Base-by-base conservation (phyloP, 106 monocot species). In the Dendrobium nobile region DNA sequence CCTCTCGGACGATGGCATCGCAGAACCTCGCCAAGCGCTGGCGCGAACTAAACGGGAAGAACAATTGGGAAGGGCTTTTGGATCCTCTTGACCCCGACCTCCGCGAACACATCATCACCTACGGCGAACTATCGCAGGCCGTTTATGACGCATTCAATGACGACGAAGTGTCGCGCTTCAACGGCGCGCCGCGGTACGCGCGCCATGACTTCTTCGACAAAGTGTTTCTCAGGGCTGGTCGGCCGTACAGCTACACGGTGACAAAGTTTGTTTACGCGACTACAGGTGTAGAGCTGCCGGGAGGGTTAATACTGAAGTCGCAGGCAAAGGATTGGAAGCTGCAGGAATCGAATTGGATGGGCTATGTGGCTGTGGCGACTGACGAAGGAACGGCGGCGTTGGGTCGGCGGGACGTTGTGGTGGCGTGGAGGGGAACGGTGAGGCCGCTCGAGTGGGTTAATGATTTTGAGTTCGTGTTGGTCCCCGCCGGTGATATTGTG, bases 181-280 rank as follows among this genome's bases (percentile, higher is more conserved):
- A 87, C 28, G 96, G 96, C 41, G 83, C 87, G 17, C 81, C 85
- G 75, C 87, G 82, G 33, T 94, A 94, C 82, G 55, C 47, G 16
- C 83, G 76, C 8, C 11, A 9, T 5, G 77, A 88, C 76, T 67
- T 93, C 26, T 91, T 94, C 75, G 67, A 84, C 33, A 90, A 75
- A 80, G 90, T 89, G 44, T 80, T 85, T 41, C 64, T 92, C 37
- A 84, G 80, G 9, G 26, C 45, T 17, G 75, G 18, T 28, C 78
- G 83, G 41, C 75, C 80, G 1, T 83, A 79, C 41, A 64, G 81
- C 51, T 96, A 96, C 80, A 43, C 16, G n/a, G 89, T 98, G 37
- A 94, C 90, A 0, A 89, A 89, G 84, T 98, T 82, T 70, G 7
- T 98, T 27, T 98, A 94, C 80, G 97, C 97, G 26, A 92, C 94